Conservation (phyloP, 1,284 basidiomycete species). For the Cutaneotrichosporon cavernicola region DNA sequence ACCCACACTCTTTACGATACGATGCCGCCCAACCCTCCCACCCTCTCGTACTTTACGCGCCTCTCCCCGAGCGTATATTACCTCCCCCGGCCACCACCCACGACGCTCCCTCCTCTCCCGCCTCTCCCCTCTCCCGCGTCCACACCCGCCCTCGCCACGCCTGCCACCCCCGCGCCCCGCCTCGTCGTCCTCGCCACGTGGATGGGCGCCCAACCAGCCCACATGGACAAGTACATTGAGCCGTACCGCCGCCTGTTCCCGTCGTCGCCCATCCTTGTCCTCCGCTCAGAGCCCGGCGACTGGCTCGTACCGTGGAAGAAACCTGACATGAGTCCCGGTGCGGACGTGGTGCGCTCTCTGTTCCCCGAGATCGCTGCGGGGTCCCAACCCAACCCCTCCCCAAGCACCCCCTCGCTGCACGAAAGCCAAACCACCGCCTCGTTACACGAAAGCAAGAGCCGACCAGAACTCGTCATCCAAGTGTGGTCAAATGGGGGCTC, state of each 20-base stretch:
- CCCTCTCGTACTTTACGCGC: slow-evolving; percentile 5
- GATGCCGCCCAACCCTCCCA: neutral
- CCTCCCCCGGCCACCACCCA: neutral
- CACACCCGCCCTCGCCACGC: neutral
- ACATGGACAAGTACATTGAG: slow-evolving; percentile 24
- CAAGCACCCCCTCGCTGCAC: neutral
- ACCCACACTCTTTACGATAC: neutral
- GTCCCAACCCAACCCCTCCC: neutral
- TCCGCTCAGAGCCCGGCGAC: slow-evolving; percentile 17
- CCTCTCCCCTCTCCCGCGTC: neutral
- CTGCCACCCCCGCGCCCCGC: slow-evolving; percentile 2
- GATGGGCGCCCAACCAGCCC: slow-evolving; percentile 21
- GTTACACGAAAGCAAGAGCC: neutral
- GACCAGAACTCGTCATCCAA: slow-evolving; percentile 20
- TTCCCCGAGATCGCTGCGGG: slow-evolving; percentile 7
- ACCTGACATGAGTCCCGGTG: slow-evolving; percentile 1
- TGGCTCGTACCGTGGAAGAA: slow-evolving; percentile 10
- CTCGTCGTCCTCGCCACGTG: slow-evolving; percentile 25
- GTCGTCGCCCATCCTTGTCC: slow-evolving; percentile 18
- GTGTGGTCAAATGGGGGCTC: slow-evolving; percentile 25
- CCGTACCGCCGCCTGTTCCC: slow-evolving; percentile 21
- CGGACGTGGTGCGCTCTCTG: neutral
- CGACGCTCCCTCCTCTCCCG: neutral
- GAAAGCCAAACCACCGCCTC: neutral
- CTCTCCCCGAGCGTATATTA: slow-evolving; percentile 16